Evolutionary conservation across 495 filamentous ascomycete species (phyloP).

Genomic region (Cudoniella acicularis): DNA sequence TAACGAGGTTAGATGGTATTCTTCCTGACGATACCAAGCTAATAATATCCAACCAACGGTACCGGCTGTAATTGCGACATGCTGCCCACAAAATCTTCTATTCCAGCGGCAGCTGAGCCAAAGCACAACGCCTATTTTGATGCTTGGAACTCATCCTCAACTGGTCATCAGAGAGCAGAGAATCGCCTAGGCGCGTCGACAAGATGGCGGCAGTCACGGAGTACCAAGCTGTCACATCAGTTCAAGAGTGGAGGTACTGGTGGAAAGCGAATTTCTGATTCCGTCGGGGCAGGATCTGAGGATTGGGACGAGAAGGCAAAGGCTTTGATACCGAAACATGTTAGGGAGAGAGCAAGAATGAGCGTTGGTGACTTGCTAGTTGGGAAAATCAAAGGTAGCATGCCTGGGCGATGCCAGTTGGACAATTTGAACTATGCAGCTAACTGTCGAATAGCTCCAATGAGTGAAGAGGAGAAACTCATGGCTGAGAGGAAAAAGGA

Average conservation of each 20-base stretch:
- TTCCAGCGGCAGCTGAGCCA: slow-evolving; percentile 40
- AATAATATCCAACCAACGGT: too few relatives aligned
- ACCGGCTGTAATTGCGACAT: neutral
- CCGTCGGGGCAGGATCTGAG: slow-evolving; percentile 51
- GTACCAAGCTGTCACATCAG: slow-evolving; percentile 62
- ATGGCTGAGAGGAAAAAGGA: slow-evolving; percentile 31
- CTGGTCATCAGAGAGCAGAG: slow-evolving; percentile 78
- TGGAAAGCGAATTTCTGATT: slow-evolving; percentile 53
- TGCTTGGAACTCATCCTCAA: slow-evolving; percentile 74
- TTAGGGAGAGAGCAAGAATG: slow-evolving; percentile 35
- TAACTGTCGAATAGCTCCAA: slow-evolving; percentile 2
- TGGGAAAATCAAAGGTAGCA: neutral
- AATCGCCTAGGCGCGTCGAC: slow-evolving; percentile 53
- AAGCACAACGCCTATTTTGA: slow-evolving; percentile 57
- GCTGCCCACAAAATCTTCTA: slow-evolving; percentile 16
- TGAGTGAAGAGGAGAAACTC: slow-evolving; percentile 30
- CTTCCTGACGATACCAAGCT: neutral
- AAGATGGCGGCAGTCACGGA: slow-evolving; percentile 68
- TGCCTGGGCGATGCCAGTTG: too few relatives aligned
- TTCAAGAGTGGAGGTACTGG: slow-evolving; percentile 50
- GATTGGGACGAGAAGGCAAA: slow-evolving; percentile 43
- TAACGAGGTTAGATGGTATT: neutral
- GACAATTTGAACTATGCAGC: too few relatives aligned
- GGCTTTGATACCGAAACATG: slow-evolving; percentile 39
- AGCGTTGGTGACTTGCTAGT: slow-evolving; percentile 47